phyloP scores from a whole-genome alignment of 1,284 basidiomycete genomes.

The Porogramme epimiltina region DNA sequence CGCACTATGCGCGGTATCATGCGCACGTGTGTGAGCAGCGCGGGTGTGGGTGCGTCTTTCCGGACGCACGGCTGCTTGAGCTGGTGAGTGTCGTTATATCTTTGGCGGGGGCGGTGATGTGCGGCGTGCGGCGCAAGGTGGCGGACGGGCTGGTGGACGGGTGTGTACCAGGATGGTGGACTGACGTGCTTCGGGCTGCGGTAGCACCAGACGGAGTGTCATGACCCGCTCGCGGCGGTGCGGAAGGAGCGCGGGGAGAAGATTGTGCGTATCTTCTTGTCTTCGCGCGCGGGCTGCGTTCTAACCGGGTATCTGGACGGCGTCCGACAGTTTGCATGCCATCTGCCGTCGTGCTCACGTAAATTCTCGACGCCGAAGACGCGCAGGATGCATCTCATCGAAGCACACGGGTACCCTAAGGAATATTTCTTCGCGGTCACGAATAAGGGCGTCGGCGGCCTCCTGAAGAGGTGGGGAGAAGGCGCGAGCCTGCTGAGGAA shows the following conservation, averaged over 20 bases:
- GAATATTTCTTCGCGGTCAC: constrained; percentile 89
- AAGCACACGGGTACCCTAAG: constrained; percentile 81
- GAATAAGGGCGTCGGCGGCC: constrained; percentile 82
- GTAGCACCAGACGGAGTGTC: constrained; percentile 86
- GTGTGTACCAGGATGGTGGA: not conserved
- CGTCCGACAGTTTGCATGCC: constrained; percentile 79
- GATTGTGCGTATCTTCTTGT: constrained; percentile 59
- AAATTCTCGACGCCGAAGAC: constrained; percentile 77
- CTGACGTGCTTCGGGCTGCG: constrained; percentile 9
- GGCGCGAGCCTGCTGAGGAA: constrained; percentile 75
- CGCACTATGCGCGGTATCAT: constrained; percentile 83
- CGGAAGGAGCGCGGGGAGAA: constrained; percentile 84
- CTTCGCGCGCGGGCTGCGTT: not conserved
- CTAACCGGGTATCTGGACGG: not conserved
- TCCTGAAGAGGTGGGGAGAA: constrained; percentile 76
- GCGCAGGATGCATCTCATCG: constrained; percentile 80
- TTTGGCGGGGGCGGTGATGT: not conserved
- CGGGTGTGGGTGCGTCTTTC: constrained; percentile 83
- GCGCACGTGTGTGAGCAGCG: constrained; percentile 76
- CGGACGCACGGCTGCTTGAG: constrained; percentile 75
- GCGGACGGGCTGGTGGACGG: not conserved
- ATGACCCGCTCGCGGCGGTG: constrained; percentile 78
- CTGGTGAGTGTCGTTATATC: constrained; percentile 55
- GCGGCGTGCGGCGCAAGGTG: not conserved
- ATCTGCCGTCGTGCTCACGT: constrained; percentile 64